A percentile compares a stretch with the other conserved stretches of the same genome.
These are phyloP conservation scores for Fraxinus americana DNA, from an alignment of 257 asterid genomes.

Conservation along the genomic window DNA sequence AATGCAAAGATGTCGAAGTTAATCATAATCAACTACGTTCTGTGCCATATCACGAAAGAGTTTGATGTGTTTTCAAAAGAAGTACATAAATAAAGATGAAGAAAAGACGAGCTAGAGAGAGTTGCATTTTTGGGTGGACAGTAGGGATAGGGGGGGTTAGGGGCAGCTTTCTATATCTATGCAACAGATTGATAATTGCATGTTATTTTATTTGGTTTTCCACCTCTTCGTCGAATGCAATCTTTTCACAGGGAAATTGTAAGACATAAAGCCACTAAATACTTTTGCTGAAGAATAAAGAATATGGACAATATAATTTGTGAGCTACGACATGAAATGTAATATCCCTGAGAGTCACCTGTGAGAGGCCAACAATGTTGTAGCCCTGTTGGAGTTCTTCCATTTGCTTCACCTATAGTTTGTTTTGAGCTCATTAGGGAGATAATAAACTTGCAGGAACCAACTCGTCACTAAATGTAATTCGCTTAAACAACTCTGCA, in stretches of 20 bases:
- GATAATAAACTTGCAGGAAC: constrained; percentile 9
- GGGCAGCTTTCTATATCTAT: neutral
- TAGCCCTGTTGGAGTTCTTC: constrained; percentile 77
- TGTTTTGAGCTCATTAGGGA: constrained; percentile 21
- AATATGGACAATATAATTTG: neutral
- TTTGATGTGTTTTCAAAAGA: neutral
- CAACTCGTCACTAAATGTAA: constrained; percentile 18
- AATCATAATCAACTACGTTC: neutral
- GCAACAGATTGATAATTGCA: neutral
- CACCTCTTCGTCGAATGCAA: neutral
- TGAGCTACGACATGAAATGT: neutral
- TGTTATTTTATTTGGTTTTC: neutral
- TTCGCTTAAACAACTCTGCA: constrained; percentile 22
- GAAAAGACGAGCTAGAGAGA: neutral
- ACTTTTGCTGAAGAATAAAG: neutral
- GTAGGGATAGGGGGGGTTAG: neutral
- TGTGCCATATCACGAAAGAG: neutral
- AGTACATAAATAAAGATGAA: neutral
- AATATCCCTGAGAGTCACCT: constrained; percentile 49
- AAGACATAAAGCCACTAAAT: neutral
- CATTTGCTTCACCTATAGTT: constrained; percentile 83
- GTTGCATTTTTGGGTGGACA: neutral
- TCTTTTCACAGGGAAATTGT: neutral
- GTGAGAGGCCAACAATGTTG: constrained; percentile 95
- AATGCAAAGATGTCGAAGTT: neutral